Evolutionary conservation across 371 early-diverging fungal species (phyloP), one percentile per base, ranked within the genome.

Genomic region (Mortierella sp.): DNA sequence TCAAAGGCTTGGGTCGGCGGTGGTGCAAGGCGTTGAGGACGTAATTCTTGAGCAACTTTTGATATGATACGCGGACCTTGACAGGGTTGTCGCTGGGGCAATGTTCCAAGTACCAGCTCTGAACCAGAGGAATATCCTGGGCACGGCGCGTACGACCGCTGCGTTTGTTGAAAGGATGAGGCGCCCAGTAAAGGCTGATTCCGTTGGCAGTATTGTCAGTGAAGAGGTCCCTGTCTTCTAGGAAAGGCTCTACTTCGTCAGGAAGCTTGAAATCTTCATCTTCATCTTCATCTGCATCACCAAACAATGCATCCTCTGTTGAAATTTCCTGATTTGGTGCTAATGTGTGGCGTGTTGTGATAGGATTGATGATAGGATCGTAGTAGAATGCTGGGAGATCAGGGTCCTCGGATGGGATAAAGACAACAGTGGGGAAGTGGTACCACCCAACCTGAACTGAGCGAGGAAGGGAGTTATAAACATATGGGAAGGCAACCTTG

Each of bases 61-160:
- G 98, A 83, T 98, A 98, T 0, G 98, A 98, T 7, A 98, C 98
- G 32, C 99, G 94, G 59, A 98, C 96, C 84, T 99, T 99, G 73
- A 97, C 97, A 22, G 98, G 99, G 83, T 96, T 93, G 34, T 92
- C 93, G 23, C 94, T 90, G 26, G 98, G 96, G 71, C 95, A 93
- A 83, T 96, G 98, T 82, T 99, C 98, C 76, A 98, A 86, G 82
- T 97, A 99, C 98, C 99, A 99, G 65, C 91, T 92, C 88, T 98
- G 97, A 63, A 99, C 95, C 45, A 98, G 86, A 15, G 98, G 97
- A 22, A 99, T 88, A 84, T 99, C 99, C 83, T 94, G 90, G 19
- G 98, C 98, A 76, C 99, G 92, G 31, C 98, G 91, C n/a, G 93
- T 96, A 43, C 89, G 86, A 28, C 99, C 99, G 55, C 94, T 93